Evolutionary conservation across 495 filamentous ascomycete genomes (phyloP).

Genomic region (Xylaria grammica): DNA sequence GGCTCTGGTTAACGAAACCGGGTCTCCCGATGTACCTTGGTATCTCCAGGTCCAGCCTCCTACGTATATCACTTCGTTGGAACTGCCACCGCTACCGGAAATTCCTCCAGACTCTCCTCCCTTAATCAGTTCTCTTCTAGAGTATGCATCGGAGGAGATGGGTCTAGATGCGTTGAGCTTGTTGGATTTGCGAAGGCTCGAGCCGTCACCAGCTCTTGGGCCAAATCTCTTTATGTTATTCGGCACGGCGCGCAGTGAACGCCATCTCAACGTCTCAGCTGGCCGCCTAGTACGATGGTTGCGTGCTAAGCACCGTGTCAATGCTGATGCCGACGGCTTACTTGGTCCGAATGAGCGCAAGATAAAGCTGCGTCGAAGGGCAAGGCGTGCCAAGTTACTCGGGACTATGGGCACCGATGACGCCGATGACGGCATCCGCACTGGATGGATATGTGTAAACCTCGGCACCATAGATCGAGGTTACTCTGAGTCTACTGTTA

Average conservation of each 20-base stretch:
- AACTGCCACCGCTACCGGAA: slow-evolving; percentile 72
- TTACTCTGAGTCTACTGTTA: slow-evolving; percentile 46
- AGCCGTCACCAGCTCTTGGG: slow-evolving; percentile 86
- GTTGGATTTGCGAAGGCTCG: slow-evolving; percentile 80
- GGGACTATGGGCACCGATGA: slow-evolving; percentile 55
- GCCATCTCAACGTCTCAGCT: slow-evolving; percentile 90
- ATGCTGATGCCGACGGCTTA: slow-evolving; percentile 82
- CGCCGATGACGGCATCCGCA: slow-evolving; percentile 79
- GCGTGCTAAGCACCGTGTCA: slow-evolving; percentile 69
- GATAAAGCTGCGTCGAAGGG: slow-evolving; percentile 78
- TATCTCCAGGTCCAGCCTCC: slow-evolving; percentile 77
- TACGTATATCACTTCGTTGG: slow-evolving; percentile 56
- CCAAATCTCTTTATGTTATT: slow-evolving; percentile 89
- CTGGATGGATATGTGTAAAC: slow-evolving; percentile 96
- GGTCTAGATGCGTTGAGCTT: slow-evolving; percentile 80
- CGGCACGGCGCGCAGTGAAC: slow-evolving; percentile 90
- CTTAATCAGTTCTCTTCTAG: slow-evolving; percentile 72
- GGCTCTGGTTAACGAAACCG: slow-evolving; percentile 6
- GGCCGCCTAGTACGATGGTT: slow-evolving; percentile 89
- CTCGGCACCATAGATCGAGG: slow-evolving; percentile 68
- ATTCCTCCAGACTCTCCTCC: slow-evolving; percentile 76
- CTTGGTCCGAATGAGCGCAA: slow-evolving; percentile 91
- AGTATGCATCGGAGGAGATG: slow-evolving; percentile 78
- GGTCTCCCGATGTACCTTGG: slow-evolving; percentile 64
- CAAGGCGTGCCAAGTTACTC: slow-evolving; percentile 76